Conservation (phyloP, 345 rosid species). For the Bruguiera gymnorhiza region DNA sequence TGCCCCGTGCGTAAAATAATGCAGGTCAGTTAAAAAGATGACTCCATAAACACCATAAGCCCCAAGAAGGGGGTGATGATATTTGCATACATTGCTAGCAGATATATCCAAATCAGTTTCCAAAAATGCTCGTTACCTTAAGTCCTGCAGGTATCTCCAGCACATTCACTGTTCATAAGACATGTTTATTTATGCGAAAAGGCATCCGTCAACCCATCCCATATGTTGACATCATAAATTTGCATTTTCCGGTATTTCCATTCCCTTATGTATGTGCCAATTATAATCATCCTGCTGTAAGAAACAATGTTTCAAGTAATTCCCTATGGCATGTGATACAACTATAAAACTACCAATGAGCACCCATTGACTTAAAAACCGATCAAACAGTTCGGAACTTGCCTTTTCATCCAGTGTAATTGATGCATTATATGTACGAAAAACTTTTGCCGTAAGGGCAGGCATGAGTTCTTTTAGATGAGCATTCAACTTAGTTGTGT, state of each 20-base stretch:
- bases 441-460: slow-evolving; percentile 97
- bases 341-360: no score
- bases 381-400: slow-evolving; percentile 21
- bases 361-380: neutral
- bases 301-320: no score
- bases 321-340: no score
- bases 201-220: no score
- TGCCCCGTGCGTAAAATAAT: slow-evolving; percentile 40
- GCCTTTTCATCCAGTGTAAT: slow-evolving; percentile 87
- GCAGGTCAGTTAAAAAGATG: slow-evolving; percentile 16
- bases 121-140: neutral
- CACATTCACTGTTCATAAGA: no score
- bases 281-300: no score
- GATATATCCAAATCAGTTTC: neutral
- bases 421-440: slow-evolving; percentile 98
- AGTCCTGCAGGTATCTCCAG: no score
- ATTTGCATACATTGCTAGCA: neutral
- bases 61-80: neutral
- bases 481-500: slow-evolving; percentile 74
- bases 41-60: neutral
- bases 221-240: no score
- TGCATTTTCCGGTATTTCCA: no score
- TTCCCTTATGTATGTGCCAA: no score
- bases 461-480: slow-evolving; percentile 28
- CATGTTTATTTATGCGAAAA: no score